These are phyloP conservation scores for Dicorynia guianensis DNA, from an alignment of 306 rosid species.

Conservation along the genomic window DNA sequence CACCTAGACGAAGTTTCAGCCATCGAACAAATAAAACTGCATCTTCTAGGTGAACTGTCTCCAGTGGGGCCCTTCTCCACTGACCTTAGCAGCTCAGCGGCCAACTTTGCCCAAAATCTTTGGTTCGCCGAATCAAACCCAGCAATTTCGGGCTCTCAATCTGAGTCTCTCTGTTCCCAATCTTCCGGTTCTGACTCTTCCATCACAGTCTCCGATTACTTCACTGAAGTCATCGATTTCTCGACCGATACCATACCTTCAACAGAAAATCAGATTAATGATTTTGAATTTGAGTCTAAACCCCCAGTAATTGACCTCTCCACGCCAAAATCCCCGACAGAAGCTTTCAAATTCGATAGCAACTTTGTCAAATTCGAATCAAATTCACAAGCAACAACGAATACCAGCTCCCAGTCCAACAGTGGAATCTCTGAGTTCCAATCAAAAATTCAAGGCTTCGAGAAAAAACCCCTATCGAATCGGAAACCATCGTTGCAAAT, in stretches of 20 bases:
- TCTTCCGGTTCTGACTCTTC: slow-evolving; percentile 51
- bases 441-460: slow-evolving; percentile 2
- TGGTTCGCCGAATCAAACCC: slow-evolving; percentile 11
- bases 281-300: slow-evolving; percentile 52
- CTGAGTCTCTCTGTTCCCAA: slow-evolving; percentile 39
- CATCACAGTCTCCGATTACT: slow-evolving; percentile 38
- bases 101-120: not conserved
- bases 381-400: not conserved
- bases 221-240: slow-evolving; percentile 39
- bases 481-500: slow-evolving; percentile 66
- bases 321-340: slow-evolving; percentile 36
- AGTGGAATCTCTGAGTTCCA: slow-evolving; percentile 23
- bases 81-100: not conserved
- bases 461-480: slow-evolving; percentile 24
- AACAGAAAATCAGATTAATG: not conserved
- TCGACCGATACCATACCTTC: slow-evolving; percentile 8
- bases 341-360: not conserved
- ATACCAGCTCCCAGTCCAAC: not conserved
- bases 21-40: slow-evolving; percentile 60
- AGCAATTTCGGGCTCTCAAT: slow-evolving; percentile 33
- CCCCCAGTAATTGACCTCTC: slow-evolving; percentile 53
- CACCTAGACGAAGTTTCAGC: slow-evolving; percentile 53
- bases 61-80: slow-evolving; percentile 42
- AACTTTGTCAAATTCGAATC: slow-evolving; percentile 30
- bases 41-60: slow-evolving; percentile 74